These are phyloP conservation scores for Saccharomyces hybrid DNA, from an alignment of 1,139 yeast species.

Conservation along the genomic window DNA sequence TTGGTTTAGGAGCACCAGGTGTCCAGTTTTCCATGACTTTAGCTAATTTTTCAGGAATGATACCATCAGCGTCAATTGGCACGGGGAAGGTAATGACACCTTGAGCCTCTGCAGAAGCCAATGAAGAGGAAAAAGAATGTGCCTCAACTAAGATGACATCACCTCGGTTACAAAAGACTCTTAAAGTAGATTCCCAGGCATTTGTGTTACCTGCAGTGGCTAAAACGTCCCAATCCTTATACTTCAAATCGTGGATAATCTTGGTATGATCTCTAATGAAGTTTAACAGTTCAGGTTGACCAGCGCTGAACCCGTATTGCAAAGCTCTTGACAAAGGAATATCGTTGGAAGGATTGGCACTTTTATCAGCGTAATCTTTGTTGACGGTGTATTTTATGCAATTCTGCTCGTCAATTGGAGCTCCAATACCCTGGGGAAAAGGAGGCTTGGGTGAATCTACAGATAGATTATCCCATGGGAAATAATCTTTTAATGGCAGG, in stretches of 20 bases:
- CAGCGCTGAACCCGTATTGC: conserved; percentile 84
- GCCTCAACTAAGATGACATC: conserved; percentile 80
- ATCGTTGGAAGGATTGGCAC: conserved; percentile 43
- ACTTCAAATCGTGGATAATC: conserved; percentile 52
- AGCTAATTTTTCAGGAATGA: conserved; percentile 67
- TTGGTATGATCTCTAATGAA: conserved; percentile 76
- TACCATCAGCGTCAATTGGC: conserved; percentile 72
- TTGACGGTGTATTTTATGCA: conserved; percentile 34
- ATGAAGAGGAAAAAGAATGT: conserved; percentile 73
- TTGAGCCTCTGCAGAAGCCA: conserved; percentile 73
- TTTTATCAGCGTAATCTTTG: conserved; percentile 29
- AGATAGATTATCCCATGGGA: conserved; percentile 76
- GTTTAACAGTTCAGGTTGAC: conserved; percentile 59
- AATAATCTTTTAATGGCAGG: conserved; percentile 79
- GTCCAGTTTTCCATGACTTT: conserved; percentile 64
- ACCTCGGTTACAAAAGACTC: conserved; percentile 73
- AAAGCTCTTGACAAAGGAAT: conserved; percentile 76
- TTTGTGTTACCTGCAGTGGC: conserved; percentile 79
- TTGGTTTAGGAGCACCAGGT: conserved; percentile 59
- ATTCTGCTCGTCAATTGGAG: conserved; percentile 44
- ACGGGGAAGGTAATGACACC: conserved; percentile 67
- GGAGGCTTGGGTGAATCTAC: conserved; percentile 74
- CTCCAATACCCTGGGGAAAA: conserved; percentile 67
- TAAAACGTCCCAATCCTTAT: conserved; percentile 60
- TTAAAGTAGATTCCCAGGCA: conserved; percentile 76